Percentiles rank a stretch among this genome's conserved stretches.
Conservation (phyloP, 2,329 filamentous ascomycete species). For the Chlorencoelia australis region DNA sequence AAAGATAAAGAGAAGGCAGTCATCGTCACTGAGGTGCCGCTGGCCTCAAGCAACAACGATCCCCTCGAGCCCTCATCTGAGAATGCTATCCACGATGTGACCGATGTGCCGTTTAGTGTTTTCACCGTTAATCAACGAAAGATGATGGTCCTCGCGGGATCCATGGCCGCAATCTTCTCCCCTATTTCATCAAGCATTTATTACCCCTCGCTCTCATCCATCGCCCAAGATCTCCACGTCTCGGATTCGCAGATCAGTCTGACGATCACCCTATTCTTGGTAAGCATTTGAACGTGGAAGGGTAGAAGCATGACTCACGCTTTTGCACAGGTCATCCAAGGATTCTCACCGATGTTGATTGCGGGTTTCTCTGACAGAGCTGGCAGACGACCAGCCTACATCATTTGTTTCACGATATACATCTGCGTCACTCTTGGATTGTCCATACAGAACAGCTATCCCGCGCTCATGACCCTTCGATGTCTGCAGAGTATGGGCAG, state of each 20-base stretch:
- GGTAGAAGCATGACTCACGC: too few relatives aligned
- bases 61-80: neutral
- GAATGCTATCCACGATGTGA: neutral
- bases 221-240: constrained; percentile 38
- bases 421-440: constrained; percentile 44
- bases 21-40: too few relatives aligned
- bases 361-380: constrained; percentile 43
- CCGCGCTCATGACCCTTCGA: constrained; percentile 40
- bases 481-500: constrained; percentile 48
- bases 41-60: too few relatives aligned
- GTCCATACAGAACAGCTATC: constrained; percentile 37
- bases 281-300: constrained; percentile 9
- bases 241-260: constrained; percentile 28
- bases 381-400: constrained; percentile 43
- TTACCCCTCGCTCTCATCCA: constrained; percentile 6
- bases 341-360: constrained; percentile 43
- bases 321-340: constrained; percentile 39
- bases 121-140: neutral
- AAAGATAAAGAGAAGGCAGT: too few relatives aligned
- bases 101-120: neutral
- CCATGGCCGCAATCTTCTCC: constrained; percentile 1
- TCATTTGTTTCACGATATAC: constrained; percentile 42
- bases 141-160: neutral
- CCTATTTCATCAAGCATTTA: constrained; percentile 6
- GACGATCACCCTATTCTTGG: constrained; percentile 28